phyloP scores from a whole-genome alignment of 2,329 filamentous ascomycete species.

The Colletotrichum trifolii region DNA sequence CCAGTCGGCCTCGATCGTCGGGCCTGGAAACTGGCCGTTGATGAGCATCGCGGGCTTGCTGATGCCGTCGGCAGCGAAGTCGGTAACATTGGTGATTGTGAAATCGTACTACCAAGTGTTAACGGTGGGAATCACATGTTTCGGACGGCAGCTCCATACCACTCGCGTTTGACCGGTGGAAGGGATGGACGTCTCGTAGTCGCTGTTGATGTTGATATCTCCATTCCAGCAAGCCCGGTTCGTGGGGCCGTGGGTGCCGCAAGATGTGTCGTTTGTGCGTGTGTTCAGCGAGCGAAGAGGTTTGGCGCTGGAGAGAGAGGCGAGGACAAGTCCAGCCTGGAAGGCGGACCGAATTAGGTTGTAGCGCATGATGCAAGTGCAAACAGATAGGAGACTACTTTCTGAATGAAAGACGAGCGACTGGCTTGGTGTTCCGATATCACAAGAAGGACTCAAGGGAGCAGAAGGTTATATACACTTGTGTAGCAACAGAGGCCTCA shows the following conservation, averaged over 20 bases:
- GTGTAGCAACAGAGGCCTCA: conserved; percentile 14
- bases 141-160: conserved; percentile 34
- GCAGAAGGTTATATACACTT: conserved; percentile 30
- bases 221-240: conserved; percentile 48
- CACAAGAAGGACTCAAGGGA: conserved; percentile 6
- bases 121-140: background rate
- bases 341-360: conserved; percentile 17
- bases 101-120: conserved; percentile 40
- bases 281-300: conserved; percentile 24
- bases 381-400: conserved; percentile 7
- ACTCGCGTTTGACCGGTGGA: conserved; percentile 40
- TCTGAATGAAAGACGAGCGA: conserved; percentile 28
- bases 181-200: conserved; percentile 43
- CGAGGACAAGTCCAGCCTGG: conserved; percentile 23
- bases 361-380: conserved; percentile 17
- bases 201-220: conserved; percentile 44
- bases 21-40: conserved; percentile 61
- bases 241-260: conserved; percentile 43
- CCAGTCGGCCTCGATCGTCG: conserved; percentile 59
- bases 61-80: conserved; percentile 40
- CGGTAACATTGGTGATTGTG: conserved; percentile 41
- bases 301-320: conserved; percentile 22
- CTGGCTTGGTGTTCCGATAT: conserved; percentile 15
- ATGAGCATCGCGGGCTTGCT: conserved; percentile 54
- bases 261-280: conserved; percentile 31